Evolutionary conservation across 176 grass and related monocot species (phyloP).

Genomic region (Juncus inflexus): DNA sequence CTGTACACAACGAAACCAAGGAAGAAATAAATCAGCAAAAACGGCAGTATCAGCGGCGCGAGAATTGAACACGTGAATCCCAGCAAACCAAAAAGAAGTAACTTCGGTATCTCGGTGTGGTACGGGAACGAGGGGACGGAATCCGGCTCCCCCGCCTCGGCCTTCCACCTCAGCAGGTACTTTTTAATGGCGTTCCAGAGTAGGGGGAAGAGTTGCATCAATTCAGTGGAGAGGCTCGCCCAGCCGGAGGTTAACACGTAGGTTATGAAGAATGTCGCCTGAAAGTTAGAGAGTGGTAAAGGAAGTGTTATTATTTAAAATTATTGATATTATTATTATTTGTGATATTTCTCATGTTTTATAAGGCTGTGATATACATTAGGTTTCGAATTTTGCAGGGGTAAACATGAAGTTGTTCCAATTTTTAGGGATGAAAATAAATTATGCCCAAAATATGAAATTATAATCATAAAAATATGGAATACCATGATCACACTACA

Average conservation of each 20-base stretch:
- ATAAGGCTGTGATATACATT: too few relatives aligned
- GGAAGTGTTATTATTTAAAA: too few relatives aligned
- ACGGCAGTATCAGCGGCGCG: constrained; percentile 86
- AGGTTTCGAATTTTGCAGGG: too few relatives aligned
- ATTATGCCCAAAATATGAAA: too few relatives aligned
- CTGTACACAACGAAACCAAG: constrained; percentile 83
- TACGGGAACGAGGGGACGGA: constrained; percentile 67
- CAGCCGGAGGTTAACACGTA: constrained; percentile 93
- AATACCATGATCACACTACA: too few relatives aligned
- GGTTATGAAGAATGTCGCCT: constrained; percentile 92
- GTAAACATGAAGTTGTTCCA: too few relatives aligned
- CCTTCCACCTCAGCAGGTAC: constrained; percentile 41
- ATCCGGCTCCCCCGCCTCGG: constrained; percentile 44
- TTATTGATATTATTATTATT: too few relatives aligned
- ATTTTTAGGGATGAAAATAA: too few relatives aligned
- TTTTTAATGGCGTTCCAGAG: constrained; percentile 66
- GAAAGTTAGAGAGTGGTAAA: constrained; percentile 12
- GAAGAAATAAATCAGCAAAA: constrained; percentile 83
- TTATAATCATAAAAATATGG: too few relatives aligned
- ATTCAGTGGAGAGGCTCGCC: constrained; percentile 87
- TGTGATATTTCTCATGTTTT: too few relatives aligned
- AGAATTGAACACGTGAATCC: constrained; percentile 87
- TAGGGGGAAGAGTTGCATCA: constrained; percentile 76
- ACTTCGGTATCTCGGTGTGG: constrained; percentile 85
- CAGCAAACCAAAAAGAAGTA: constrained; percentile 73